Percentiles rank a stretch among this genome's conserved stretches.
Conservation (phyloP, 148 eudicot genomes). For the Agrostemma githago region DNA sequence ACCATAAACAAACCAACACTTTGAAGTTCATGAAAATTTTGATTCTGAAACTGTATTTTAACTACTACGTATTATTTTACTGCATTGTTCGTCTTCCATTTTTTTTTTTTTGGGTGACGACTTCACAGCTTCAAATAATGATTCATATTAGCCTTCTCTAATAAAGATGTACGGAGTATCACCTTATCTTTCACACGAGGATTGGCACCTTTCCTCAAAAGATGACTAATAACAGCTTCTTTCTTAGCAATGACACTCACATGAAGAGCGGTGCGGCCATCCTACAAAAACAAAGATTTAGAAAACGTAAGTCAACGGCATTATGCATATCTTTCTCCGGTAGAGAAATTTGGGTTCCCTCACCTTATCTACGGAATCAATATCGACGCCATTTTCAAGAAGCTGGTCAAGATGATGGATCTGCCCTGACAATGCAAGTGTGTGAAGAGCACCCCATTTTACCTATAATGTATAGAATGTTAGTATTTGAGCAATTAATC, state of each 20-base stretch:
- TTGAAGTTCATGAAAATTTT: background rate
- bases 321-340: background rate
- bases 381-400: conserved; percentile 52
- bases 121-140: too few relatives aligned
- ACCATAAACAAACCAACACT: background rate
- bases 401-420: conserved; percentile 67
- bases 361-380: conserved; percentile 73
- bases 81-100: too few relatives aligned
- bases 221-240: conserved; percentile 92
- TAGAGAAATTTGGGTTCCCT: background rate
- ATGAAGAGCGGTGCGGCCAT: conserved; percentile 85
- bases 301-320: conserved; percentile 2
- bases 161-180: conserved; percentile 1
- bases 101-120: too few relatives aligned
- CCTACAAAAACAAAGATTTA: conserved; percentile 36
- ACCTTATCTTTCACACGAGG: conserved; percentile 76
- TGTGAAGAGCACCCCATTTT: conserved; percentile 80
- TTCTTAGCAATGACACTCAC: conserved; percentile 74
- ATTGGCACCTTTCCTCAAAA: conserved; percentile 84
- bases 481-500: conserved; percentile 2
- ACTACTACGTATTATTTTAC: too few relatives aligned
- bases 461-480: conserved; percentile 33
- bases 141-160: background rate
- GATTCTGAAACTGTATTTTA: background rate
- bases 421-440: conserved; percentile 85